Base-by-base conservation (phyloP, 306 rosid genomes). In the Boehmeria nivea region DNA sequence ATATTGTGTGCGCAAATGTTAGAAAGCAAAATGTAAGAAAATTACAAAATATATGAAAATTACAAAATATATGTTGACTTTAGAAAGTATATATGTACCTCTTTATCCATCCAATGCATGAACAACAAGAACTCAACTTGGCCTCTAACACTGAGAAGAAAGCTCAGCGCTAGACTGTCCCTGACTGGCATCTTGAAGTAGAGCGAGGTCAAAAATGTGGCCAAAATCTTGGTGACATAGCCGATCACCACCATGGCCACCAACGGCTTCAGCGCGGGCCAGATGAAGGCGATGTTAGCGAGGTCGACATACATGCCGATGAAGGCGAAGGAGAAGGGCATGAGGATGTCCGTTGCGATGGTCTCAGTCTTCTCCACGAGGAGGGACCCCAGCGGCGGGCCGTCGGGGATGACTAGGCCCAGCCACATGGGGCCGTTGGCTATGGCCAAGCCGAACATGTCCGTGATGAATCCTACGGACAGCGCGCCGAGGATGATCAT, bases 101-200 rank as follows among this genome's bases (percentile, higher is more conserved):
- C 70, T 68, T 89, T 83, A 59, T 86, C 95, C 11, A 86, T 57
- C 78, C 78, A 81, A 53, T 86, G 94, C 20, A 83, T 28, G 52
- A 81, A 82, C 26, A 89, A 22, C 12, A 86, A 4, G 20, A 83
- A 65, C 76, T 89, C 95, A 18, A 78, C 44, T 12, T 83, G 88
- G 12, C 94, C 95, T 74, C 82, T 79, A 15, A 89, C 53, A 72
- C 81, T 74, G 83, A 76, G 38, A 24, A 77, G 63, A 22, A 87
- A 69, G 64, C 91, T 75, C 3, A 84, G 44, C 8, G 84, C 46
- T 12, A 76, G 28, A 6, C 87, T 67, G 27, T 90, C 95, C 60
- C 77, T 70, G 1, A 76, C 3, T 1, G 94, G 88, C 52, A 80
- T 6, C 12, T 59, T 46, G 65, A 68, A 76, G 49, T 57, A 74